Conservation (phyloP, 805 yeast genomes). For the Tetrapisispora nanseiensis region DNA sequence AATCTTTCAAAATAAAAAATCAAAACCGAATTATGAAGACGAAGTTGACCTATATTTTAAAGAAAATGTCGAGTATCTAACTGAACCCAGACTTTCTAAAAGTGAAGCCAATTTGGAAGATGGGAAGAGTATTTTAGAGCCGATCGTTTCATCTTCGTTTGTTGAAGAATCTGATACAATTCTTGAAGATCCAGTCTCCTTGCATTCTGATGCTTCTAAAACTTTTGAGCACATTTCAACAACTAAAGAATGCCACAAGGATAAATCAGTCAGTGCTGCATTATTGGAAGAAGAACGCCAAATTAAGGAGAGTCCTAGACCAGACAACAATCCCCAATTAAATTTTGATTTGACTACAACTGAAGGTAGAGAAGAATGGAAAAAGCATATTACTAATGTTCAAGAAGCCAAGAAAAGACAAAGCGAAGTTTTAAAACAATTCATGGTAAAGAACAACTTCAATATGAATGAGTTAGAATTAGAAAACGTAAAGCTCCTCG, state of each 20-base stretch:
- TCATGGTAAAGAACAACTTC: not conserved
- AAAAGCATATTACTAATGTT: not conserved
- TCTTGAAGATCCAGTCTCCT: no score
- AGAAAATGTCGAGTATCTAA: conserved; percentile 1
- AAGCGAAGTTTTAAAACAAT: not conserved
- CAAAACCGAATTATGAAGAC: not conserved
- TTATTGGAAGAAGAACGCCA: no score
- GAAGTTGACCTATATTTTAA: not conserved
- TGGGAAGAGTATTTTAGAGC: not conserved
- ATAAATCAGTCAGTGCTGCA: no score
- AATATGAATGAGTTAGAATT: not conserved
- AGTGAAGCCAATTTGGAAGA: not conserved
- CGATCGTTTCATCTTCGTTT: no score
- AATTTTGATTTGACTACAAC: conserved; percentile 1
- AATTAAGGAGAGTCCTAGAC: not conserved
- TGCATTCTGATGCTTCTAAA: no score
- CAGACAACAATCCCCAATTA: no score
- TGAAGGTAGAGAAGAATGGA: conserved; percentile 3
- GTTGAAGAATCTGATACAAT: not conserved
- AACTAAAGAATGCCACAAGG: no score
- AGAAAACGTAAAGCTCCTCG: not conserved
- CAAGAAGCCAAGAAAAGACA: not conserved
- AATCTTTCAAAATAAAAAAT: not conserved
- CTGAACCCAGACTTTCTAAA: not conserved
- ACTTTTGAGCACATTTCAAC: no score